Conservation (phyloP, 768 basidiomycete species). For the Fibroporia radiculosa region DNA sequence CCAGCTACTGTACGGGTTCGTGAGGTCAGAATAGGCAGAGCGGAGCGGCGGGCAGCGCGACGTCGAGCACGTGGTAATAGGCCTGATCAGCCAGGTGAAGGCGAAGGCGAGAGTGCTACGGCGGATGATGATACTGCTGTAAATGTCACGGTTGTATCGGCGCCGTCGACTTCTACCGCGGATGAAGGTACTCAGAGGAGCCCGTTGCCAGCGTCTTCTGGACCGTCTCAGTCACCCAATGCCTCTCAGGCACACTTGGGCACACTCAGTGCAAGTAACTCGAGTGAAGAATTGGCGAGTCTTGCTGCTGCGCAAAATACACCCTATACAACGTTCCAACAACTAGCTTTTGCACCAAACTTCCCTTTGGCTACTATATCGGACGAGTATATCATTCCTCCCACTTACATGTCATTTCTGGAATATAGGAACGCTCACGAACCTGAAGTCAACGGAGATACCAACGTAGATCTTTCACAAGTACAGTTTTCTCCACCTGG, state of each 20-base stretch:
- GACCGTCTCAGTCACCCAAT: conserved; percentile 16
- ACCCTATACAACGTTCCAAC: conserved; percentile 89
- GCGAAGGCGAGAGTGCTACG: conserved; percentile 32
- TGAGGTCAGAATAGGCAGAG: conserved; percentile 85
- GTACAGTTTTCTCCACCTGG: conserved; percentile 77
- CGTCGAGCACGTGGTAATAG: conserved; percentile 68
- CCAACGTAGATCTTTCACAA: conserved; percentile 41
- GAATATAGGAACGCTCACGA: conserved; percentile 62
- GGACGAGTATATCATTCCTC: conserved; percentile 87
- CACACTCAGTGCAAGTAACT: conserved; percentile 25
- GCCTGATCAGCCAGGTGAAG: conserved; percentile 37
- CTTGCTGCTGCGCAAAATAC: conserved; percentile 67
- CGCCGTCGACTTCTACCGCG: conserved; percentile 15
- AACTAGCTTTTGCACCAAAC: conserved; percentile 75
- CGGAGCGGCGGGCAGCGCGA: conserved; percentile 78
- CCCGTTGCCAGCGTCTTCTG: conserved; percentile 17
- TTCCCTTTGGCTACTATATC: conserved; percentile 87
- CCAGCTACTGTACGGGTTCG: conserved; percentile 92
- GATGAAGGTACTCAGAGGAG: conserved; percentile 36
- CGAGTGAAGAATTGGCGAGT: conserved; percentile 60
- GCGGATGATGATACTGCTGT: conserved; percentile 34
- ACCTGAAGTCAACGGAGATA: conserved; percentile 38
- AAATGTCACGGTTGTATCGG: conserved; percentile 54
- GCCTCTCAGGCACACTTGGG: conserved; percentile 22
- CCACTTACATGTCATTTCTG: conserved; percentile 76